Percentiles rank a stretch among this genome's conserved stretches.
These are phyloP conservation scores for Sporodiniella umbellata DNA, from an alignment of 371 early-diverging fungal genomes.

Conservation along the genomic window DNA sequence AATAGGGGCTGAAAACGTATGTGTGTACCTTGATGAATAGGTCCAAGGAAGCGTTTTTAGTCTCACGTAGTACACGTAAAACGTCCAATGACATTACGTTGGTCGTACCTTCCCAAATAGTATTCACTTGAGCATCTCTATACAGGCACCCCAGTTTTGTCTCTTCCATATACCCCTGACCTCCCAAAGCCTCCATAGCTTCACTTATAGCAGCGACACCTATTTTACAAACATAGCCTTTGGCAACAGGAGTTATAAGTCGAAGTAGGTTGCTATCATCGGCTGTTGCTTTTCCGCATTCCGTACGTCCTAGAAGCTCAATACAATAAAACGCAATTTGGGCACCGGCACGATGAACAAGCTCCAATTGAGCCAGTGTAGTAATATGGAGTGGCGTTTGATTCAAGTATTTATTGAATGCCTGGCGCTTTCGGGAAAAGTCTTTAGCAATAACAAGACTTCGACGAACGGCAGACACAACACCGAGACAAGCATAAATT, in stretches of 20 bases:
- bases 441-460: slow-evolving; percentile 54
- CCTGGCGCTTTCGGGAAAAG: slow-evolving; percentile 57
- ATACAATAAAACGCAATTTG: slow-evolving; percentile 58
- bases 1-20: background rate
- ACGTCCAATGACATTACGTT: slow-evolving; percentile 69
- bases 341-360: slow-evolving; percentile 45
- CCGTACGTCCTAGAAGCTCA: slow-evolving; percentile 54
- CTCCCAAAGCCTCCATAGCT: slow-evolving; percentile 67
- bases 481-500: slow-evolving; percentile 55
- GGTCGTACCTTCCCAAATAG: slow-evolving; percentile 72
- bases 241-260: slow-evolving; percentile 63
- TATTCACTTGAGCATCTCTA: slow-evolving; percentile 65
- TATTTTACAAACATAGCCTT: slow-evolving; percentile 54
- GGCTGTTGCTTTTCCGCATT: slow-evolving; percentile 21
- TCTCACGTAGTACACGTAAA: slow-evolving; percentile 53
- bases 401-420: slow-evolving; percentile 11
- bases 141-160: slow-evolving; percentile 55
- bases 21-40: slow-evolving; percentile 33
- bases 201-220: slow-evolving; percentile 48
- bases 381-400: slow-evolving; percentile 57
- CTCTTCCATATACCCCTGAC: slow-evolving; percentile 75
- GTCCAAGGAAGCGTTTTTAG: slow-evolving; percentile 38
- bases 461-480: slow-evolving; percentile 43
- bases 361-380: slow-evolving; percentile 54
- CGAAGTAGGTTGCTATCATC: slow-evolving; percentile 49